Conservation (phyloP, 2,329 filamentous ascomycete species). For the Cyphellophora europaea region DNA sequence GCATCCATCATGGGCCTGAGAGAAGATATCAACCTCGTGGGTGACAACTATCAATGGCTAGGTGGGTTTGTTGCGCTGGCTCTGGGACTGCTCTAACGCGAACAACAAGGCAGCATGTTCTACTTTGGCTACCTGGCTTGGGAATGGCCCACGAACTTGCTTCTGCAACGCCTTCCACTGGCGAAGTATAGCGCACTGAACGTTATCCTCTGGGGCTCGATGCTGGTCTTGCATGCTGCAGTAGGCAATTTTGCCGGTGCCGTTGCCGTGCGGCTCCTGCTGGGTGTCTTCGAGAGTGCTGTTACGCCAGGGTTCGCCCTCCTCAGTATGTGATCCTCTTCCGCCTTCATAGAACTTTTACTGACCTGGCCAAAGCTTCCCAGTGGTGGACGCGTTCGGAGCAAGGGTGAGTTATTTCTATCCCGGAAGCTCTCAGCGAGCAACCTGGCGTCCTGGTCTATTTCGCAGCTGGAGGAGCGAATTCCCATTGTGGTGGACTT, state of each 20-base stretch:
- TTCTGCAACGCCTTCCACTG: conserved; percentile 55
- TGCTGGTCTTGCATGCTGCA: conserved; percentile 54
- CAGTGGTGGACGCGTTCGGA: conserved; percentile 67
- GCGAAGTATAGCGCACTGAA: conserved; percentile 59
- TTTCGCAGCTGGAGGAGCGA: no score
- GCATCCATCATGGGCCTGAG: conserved; percentile 46
- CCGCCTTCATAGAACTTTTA: no score
- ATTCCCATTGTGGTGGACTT: no score
- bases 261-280: conserved; percentile 56
- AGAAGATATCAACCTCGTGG: conserved; percentile 32
- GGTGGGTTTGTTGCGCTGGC: conserved; percentile 43
- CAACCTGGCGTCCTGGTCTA: no score
- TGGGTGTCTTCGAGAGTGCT: conserved; percentile 51
- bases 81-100: conserved; percentile 19
- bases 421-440: no score
- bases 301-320: conserved; percentile 61
- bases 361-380: no score
- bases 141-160: conserved; percentile 58
- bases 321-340: conserved; percentile 36
- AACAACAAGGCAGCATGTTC: conserved; percentile 11
- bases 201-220: conserved; percentile 54
- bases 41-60: conserved; percentile 41
- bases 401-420: no score
- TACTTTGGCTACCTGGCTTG: conserved; percentile 41
- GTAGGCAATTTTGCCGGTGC: conserved; percentile 52